Base-by-base conservation (phyloP, 306 rosid species). In the Quercus bicolor region DNA sequence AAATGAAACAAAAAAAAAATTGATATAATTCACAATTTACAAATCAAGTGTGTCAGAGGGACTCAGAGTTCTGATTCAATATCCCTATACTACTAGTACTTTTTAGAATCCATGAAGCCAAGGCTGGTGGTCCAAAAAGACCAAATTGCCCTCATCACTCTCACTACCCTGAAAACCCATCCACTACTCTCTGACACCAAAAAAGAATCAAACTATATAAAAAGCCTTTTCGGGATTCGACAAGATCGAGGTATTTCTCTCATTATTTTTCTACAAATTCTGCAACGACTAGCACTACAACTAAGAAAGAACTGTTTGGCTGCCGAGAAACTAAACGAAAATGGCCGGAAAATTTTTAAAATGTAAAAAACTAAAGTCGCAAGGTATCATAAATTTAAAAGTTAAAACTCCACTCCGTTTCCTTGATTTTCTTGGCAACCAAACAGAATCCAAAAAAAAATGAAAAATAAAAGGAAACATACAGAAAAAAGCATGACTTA, bases 401-500 rank as follows among this genome's bases (percentile, higher is more conserved):
- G 56, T 75, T 21, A 2, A 43, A 11, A 65, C 4, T 74, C 71
- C 59, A 29, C 40, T 33, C 53, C 18, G 24, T 20, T 73, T 78
- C 59, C 56, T 70, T 71, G 68, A 68, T 62, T 78, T 86, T 76
- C 81, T 54, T 71, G 60, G 84, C 68, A 59, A 66, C 76, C 82
- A 82, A 82, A 78, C 61, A 56, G 69, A 34, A 78, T 73, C 20
- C 48, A 29, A 65, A 15, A 13, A 15, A 13, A 61, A 29, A 16
- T 0, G 1, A 61, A 73, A 10, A 54, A 8, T 19, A 11, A 13
- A 11, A 33, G 2, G 21, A 82, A 77, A 70, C 23, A 28, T 75
- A 73, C 6, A 6, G 12, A 16, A 14, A 8, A 20, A n/a, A 74
- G 70, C 28, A 72, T 5, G 72, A 73, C 71, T 70, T 70, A 62